Evolutionary conservation across 768 basidiomycete species (phyloP).

Genomic region (Termitomyces sp.): DNA sequence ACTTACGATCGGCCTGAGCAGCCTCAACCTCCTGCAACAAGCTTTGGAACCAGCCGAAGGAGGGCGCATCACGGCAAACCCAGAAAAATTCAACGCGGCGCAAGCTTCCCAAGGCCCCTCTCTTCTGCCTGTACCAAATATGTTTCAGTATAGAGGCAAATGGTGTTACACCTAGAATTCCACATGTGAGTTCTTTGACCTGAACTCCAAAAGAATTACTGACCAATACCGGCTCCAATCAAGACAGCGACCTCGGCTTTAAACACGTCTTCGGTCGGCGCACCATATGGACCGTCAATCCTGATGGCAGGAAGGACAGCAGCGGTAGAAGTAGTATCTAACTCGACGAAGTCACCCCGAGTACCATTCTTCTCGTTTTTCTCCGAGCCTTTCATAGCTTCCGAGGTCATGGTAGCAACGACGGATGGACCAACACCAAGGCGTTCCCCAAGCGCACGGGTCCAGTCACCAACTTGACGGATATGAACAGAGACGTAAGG

Average conservation of each 20-base stretch:
- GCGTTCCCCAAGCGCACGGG: constrained; percentile 77
- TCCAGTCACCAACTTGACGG: constrained; percentile 91
- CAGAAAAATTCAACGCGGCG: constrained; percentile 93
- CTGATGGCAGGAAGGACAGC: constrained; percentile 64
- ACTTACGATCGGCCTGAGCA: constrained; percentile 85
- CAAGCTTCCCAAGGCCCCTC: constrained; percentile 71
- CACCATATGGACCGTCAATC: constrained; percentile 91
- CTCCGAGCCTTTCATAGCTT: constrained; percentile 74
- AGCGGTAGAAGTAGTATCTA: constrained; percentile 49
- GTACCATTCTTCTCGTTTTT: constrained; percentile 47
- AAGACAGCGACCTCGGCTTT: constrained; percentile 84
- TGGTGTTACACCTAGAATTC: constrained; percentile 73
- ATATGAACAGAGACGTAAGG: constrained; percentile 91
- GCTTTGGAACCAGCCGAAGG: constrained; percentile 97
- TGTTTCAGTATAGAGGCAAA: constrained; percentile 95
- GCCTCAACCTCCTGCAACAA: constrained; percentile 85
- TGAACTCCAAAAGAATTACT: constrained; percentile 15
- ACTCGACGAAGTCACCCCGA: constrained; percentile 81
- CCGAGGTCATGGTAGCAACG: constrained; percentile 74
- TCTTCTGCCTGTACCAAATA: constrained; percentile 91
- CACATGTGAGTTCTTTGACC: constrained; percentile 2
- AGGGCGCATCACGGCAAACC: constrained; percentile 91
- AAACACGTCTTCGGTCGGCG: constrained; percentile 91
- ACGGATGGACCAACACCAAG: constrained; percentile 79
- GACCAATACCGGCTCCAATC: constrained; percentile 91